Evolutionary conservation across 805 yeast genomes (phyloP).

Genomic region (Candida piceae): DNA sequence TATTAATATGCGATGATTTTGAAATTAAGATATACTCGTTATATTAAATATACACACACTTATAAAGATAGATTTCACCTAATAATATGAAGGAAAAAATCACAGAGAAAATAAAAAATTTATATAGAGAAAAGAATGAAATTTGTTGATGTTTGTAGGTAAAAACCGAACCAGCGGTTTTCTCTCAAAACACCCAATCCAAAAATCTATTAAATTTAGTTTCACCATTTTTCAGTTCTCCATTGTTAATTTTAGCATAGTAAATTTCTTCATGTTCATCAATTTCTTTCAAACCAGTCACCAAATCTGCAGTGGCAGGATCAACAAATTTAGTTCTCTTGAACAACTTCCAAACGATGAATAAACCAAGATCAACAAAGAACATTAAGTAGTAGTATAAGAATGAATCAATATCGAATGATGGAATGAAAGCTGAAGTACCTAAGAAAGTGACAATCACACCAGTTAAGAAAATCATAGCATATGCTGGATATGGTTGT

Average conservation of each 20-base stretch:
- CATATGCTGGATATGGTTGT: slow-evolving; percentile 29
- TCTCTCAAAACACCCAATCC: slow-evolving; percentile 8
- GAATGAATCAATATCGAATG: slow-evolving; percentile 36
- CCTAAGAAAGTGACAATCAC: slow-evolving; percentile 36
- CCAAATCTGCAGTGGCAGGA: slow-evolving; percentile 43
- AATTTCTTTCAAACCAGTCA: slow-evolving; percentile 40
- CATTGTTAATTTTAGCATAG: slow-evolving; percentile 13
- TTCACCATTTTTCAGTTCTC: slow-evolving; percentile 1
- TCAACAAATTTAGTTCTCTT: slow-evolving; percentile 34
- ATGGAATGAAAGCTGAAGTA: slow-evolving; percentile 35
- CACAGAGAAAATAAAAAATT: too few relatives aligned
- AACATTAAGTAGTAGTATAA: slow-evolving; percentile 40
- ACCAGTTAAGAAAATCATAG: slow-evolving; percentile 27
- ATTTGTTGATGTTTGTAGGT: too few relatives aligned
- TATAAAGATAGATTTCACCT: too few relatives aligned
- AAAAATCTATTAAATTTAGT: neutral
- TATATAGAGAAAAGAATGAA: too few relatives aligned
- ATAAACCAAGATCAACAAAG: slow-evolving; percentile 35
- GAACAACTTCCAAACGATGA: slow-evolving; percentile 33
- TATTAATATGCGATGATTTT: too few relatives aligned
- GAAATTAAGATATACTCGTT: too few relatives aligned
- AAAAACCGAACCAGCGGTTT: too few relatives aligned
- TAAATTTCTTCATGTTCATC: slow-evolving; percentile 42
- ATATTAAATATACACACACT: too few relatives aligned
- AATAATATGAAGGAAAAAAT: too few relatives aligned